A percentile compares a stretch with the other conserved stretches of the same genome.
These are phyloP conservation scores for Amanita exitialis DNA, from an alignment of 768 basidiomycete genomes.

Conservation along the genomic window DNA sequence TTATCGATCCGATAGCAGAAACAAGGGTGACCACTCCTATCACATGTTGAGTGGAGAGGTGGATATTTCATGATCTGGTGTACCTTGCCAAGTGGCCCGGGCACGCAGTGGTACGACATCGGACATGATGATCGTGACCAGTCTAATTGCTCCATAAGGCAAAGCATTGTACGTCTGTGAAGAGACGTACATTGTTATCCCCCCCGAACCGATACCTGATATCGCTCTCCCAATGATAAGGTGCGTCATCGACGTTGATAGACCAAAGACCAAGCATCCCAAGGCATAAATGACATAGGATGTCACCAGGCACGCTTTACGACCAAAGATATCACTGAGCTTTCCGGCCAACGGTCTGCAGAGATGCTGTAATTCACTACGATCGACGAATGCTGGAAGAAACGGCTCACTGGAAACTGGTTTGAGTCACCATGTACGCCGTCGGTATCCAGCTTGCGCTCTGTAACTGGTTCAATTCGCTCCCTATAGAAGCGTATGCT, in stretches of 20 bases:
- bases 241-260: conserved; percentile 43
- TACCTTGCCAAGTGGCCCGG: conserved; percentile 62
- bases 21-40: conserved; percentile 50
- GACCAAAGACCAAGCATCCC: conserved; percentile 43
- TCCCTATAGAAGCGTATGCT: conserved; percentile 48
- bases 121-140: conserved; percentile 56
- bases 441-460: conserved; percentile 63
- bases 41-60: neutral
- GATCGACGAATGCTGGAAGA: neutral
- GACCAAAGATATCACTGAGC: conserved; percentile 56
- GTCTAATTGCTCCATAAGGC: conserved; percentile 19
- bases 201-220: conserved; percentile 52
- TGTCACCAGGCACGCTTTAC: conserved; percentile 46
- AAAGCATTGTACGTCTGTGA: neutral
- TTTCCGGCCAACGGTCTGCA: conserved; percentile 54
- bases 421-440: conserved; percentile 49
- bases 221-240: conserved; percentile 43
- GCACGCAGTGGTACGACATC: conserved; percentile 56
- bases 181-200: conserved; percentile 46
- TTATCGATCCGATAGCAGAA: conserved; percentile 44
- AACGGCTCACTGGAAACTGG: conserved; percentile 45
- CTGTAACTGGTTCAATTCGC: conserved; percentile 50
- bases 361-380: neutral
- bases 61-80: neutral
- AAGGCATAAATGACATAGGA: conserved; percentile 44